Evolutionary conservation across 805 yeast species (phyloP), one percentile per base, ranked within the genome.

Genomic region (Pichia eremophila): DNA sequence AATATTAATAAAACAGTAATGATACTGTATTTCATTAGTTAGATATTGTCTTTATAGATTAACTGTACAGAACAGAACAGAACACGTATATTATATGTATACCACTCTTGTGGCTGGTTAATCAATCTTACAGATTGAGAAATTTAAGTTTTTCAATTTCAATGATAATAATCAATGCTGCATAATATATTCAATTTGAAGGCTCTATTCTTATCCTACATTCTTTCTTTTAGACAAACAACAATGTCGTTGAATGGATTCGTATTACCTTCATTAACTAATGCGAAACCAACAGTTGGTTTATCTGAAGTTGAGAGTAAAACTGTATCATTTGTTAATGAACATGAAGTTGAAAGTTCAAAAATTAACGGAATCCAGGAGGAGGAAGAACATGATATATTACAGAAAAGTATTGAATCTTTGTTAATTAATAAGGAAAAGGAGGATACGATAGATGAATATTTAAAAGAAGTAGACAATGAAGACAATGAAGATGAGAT

Each of bases 201-300:
- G 10, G 12, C 8, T 17, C 18, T 12, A 37, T 19, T 4, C 19
- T 18, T 14, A 19, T 8, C 5, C 12, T 36, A 11, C 22, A 8
- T 29, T 29, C 14, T 29, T 10, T 29, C 11, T 29, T 11, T 29
- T 29, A 10, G 11, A 11, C 32, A 29, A 29, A 29, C 11, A 29
- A 12, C 32, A 29, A 29, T 29, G 32, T 12, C 32, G 6, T 29
- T 14, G 17, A n/a, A n/a, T 17, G 55, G 57, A 3, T 47, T 54
- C 27, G 44, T 49, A 2, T 43, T 54, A 9, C 55, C 57, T 9
- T 49, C 57, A 0, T 45, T 54, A 28, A 35, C 49, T n/a, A 22
- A 45, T 17, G 45, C 44, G 4, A 47, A 49, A 31, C 57, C 57
- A 8, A 49, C 52, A 8, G 57, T 53, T 11, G 15, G 51, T 9